A percentile compares a stretch with the other conserved stretches of the same genome.
Conservation (phyloP, 306 rosid genomes). For the Gynostemma pentaphyllum region DNA sequence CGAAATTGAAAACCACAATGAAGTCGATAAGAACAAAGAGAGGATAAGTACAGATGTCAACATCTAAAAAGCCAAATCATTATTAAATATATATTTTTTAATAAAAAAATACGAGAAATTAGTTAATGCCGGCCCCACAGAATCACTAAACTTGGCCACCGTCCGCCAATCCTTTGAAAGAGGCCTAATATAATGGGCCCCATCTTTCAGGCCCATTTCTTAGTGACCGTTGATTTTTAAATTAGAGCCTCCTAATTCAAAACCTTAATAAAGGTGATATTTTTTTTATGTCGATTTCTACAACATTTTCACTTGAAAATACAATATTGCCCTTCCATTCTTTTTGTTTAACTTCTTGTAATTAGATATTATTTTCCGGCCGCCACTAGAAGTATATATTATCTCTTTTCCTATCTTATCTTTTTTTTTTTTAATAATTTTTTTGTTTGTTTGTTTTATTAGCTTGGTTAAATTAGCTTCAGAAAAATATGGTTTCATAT, state of each 20-base stretch:
- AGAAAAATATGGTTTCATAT: no score
- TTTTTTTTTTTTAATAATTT: no score
- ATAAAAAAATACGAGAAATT: not conserved
- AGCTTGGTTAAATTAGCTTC: no score
- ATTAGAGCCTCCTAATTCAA: conserved; percentile 30
- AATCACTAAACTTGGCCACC: not conserved
- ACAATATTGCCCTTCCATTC: no score
- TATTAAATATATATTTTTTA: not conserved
- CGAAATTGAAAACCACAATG: not conserved
- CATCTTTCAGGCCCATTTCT: conserved; percentile 15
- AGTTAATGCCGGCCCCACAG: not conserved
- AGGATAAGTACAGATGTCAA: conserved; percentile 54
- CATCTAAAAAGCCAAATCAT: conserved; percentile 10
- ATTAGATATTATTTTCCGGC: no score
- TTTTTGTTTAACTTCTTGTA: no score
- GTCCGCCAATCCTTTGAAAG: not conserved
- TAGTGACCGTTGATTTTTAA: conserved; percentile 26
- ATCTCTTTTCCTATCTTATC: no score
- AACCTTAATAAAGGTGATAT: no score
- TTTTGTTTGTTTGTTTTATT: no score
- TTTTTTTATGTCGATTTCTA: no score
- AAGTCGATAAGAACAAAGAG: conserved; percentile 31
- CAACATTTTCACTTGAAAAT: no score
- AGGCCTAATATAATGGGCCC: not conserved
- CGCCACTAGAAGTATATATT: no score